A percentile compares a stretch with the other conserved stretches of the same genome.
These are phyloP conservation scores for Pisolithus orientalis DNA, from an alignment of 768 basidiomycete species.

Conservation along the genomic window DNA sequence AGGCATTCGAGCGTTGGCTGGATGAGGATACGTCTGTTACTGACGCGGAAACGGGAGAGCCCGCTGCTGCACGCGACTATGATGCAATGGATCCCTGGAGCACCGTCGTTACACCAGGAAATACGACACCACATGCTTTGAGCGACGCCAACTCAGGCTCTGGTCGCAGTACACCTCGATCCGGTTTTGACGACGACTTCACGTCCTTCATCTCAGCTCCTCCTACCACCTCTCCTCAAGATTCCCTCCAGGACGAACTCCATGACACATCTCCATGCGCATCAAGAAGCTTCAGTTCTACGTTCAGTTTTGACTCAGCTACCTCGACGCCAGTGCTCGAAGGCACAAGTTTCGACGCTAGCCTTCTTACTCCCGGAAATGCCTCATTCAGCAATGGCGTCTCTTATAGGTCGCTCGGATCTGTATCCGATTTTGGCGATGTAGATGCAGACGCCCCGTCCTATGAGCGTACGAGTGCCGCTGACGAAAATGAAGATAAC, in stretches of 20 bases:
- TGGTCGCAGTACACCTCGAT: conserved; percentile 27
- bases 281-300: conserved; percentile 20
- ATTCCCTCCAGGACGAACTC: conserved; percentile 1
- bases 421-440: conserved; percentile 54
- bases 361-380: conserved; percentile 14
- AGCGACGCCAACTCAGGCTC: conserved; percentile 16
- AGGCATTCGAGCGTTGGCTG: conserved; percentile 57
- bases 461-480: conserved; percentile 5
- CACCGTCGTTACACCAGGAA: conserved; percentile 26
- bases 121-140: conserved; percentile 16
- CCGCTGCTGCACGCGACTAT: conserved; percentile 10
- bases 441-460: conserved; percentile 27
- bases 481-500: conserved; percentile 8
- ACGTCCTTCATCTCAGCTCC: conserved; percentile 64
- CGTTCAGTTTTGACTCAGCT: conserved; percentile 20
- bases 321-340: conserved; percentile 21
- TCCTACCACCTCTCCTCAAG: conserved; percentile 13
- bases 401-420: conserved; percentile 49
- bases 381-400: conserved; percentile 6
- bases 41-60: conserved; percentile 10
- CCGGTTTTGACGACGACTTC: conserved; percentile 78
- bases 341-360: conserved; percentile 10
- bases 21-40: conserved; percentile 32
- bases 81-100: conserved; percentile 35
- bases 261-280: conserved; percentile 3